Conservation (phyloP, 2,329 filamentous ascomycete genomes). For the Monilinia vaccinii-corymbosi region DNA sequence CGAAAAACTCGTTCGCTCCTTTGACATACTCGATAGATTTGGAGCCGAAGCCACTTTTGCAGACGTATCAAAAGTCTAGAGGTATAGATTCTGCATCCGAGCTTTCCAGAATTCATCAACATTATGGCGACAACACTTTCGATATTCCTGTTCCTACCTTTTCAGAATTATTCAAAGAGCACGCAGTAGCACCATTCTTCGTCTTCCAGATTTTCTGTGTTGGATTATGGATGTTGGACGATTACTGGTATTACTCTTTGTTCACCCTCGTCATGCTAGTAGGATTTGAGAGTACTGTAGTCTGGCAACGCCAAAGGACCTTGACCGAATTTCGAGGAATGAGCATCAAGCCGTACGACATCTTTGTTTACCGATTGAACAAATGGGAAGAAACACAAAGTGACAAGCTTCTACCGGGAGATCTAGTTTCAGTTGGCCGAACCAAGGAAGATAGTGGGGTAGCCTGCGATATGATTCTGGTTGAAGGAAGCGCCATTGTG, state of each 20-base stretch:
- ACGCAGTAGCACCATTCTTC: constrained; percentile 97
- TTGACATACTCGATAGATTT: constrained; percentile 75
- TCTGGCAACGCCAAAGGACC: constrained; percentile 96
- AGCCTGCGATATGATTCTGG: constrained; percentile 90
- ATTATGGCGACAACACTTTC: constrained; percentile 94
- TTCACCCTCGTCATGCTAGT: constrained; percentile 99
- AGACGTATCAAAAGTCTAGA: constrained; percentile 67
- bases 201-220: constrained; percentile 99
- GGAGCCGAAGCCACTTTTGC: constrained; percentile 73
- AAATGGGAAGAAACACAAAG: constrained; percentile 85
- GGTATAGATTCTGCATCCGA: constrained; percentile 70
- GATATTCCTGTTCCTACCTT: constrained; percentile 97
- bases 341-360: constrained; percentile 97
- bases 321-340: constrained; percentile 95
- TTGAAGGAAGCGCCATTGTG: constrained; percentile 93
- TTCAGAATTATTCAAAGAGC: constrained; percentile 92
- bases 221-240: constrained; percentile 95
- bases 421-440: constrained; percentile 82
- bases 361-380: constrained; percentile 80
- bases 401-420: constrained; percentile 85
- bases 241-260: constrained; percentile 99
- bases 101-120: constrained; percentile 70
- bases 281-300: constrained; percentile 93
- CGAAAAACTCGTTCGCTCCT: constrained; percentile 67
- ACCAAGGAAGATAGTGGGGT: constrained; percentile 97